Evolutionary conservation across 1,284 basidiomycete species (phyloP), one percentile per base, ranked within the genome.

Genomic region (Fomes fomentarius): DNA sequence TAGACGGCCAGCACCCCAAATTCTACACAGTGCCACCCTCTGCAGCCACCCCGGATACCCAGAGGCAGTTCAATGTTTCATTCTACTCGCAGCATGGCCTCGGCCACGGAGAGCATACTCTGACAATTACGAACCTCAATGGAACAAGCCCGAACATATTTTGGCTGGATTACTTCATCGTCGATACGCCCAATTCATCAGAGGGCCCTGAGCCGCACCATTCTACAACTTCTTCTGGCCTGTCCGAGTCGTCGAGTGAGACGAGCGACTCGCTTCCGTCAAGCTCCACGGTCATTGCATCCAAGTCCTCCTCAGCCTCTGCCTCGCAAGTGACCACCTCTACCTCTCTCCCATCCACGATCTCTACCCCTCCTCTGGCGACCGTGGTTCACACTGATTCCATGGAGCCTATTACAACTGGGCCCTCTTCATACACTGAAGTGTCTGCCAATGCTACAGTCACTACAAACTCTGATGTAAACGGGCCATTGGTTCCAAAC

Each of bases 81-180:
- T 22, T 44, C 14, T 44, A 45, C 17, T n/a, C 12, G 3, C 9
- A 14, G 28, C 21, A 44, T 1, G 15, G 6, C 11, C 9, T 46
- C 10, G 8, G 15, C 1, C 26, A 30, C 17, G 45, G 30, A 22
- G n/a, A 19, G 4, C 51, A 53, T 22, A 17, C 17, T 12, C 37
- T 53, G 8, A 30, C 22, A n/a, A 37, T 51, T n/a, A 37, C 42
- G 6, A 44, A 45, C 39, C 11, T 42, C 12, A 47, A 41, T 14
- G 51, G 44, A 3, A 47, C 44, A 8, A 19, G 17, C 12, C 43
- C 44, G 3, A 47, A 42, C 11, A 26, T 15, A 12, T 47, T 42
- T 34, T 47, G 44, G 45, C 25, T 47, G 12, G 44, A 53, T 25
- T 47, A 47, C 15, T 33, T 53, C 22, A 22, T 42, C 11, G 38